Percentiles rank a stretch among this genome's conserved stretches.
phyloP scores from a whole-genome alignment of 768 basidiomycete species.

The Neoboletus magnificus region DNA sequence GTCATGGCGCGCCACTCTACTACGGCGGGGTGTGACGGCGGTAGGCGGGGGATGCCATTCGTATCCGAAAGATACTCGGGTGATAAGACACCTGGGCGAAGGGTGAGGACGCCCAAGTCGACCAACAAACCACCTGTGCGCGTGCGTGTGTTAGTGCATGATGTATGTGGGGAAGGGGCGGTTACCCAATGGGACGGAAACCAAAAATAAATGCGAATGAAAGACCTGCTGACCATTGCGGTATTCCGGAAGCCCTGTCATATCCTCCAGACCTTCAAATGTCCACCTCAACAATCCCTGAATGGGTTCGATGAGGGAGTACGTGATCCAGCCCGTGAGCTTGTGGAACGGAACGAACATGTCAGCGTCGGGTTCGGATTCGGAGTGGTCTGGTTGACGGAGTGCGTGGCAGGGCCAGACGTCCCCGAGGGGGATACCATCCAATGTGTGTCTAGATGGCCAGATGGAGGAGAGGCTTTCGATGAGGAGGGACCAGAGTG shows the following conservation, averaged over 20 bases:
- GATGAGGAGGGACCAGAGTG: slow-evolving; percentile 81
- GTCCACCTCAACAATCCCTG: slow-evolving; percentile 75
- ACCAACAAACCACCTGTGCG: slow-evolving; percentile 77
- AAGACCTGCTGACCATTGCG: slow-evolving; percentile 60
- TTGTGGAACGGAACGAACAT: slow-evolving; percentile 94
- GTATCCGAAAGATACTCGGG: slow-evolving; percentile 39
- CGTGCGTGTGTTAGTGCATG: not conserved
- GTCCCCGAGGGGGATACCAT: slow-evolving; percentile 76
- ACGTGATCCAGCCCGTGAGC: slow-evolving; percentile 90
- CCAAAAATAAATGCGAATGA: not conserved
- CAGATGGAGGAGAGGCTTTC: slow-evolving; percentile 84
- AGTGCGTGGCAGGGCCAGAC: slow-evolving; percentile 84
- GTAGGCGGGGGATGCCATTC: slow-evolving; percentile 52
- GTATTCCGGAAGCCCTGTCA: slow-evolving; percentile 95
- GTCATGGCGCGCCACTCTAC: slow-evolving; percentile 98
- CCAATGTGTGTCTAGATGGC: slow-evolving; percentile 73
- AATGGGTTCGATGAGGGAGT: slow-evolving; percentile 83
- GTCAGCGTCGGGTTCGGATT: slow-evolving; percentile 43
- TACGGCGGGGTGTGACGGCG: slow-evolving; percentile 82
- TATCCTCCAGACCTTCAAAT: slow-evolving; percentile 75
- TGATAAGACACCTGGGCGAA: slow-evolving; percentile 56
- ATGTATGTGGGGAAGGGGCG: not conserved
- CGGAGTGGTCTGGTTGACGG: slow-evolving; percentile 26
- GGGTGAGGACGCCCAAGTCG: slow-evolving; percentile 74
- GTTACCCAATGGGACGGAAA: too few species aligned